phyloP scores from a whole-genome alignment of 73 alveolate species.

The Stentor roeselii region DNA sequence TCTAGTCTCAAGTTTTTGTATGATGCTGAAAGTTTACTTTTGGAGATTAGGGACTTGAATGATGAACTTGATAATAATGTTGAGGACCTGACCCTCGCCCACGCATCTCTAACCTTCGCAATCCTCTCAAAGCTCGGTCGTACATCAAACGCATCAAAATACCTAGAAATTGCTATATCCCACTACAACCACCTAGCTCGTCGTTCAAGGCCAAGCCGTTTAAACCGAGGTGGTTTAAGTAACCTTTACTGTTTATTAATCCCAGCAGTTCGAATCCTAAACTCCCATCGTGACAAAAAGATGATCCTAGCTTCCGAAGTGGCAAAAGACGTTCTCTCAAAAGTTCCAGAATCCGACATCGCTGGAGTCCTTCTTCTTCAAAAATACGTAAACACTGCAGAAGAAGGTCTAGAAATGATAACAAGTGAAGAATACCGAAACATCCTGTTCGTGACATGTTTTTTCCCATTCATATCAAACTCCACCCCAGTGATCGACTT shows the following conservation, averaged over 20 bases:
- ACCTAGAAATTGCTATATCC: neutral
- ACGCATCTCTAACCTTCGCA: neutral
- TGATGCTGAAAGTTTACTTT: constrained; percentile 11
- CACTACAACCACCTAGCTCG: neutral
- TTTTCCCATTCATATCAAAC: constrained; percentile 10
- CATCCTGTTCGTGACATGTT: neutral
- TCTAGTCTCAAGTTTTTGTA: neutral
- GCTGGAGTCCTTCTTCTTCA: neutral
- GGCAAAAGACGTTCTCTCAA: neutral
- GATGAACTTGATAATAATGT: neutral
- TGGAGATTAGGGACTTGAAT: neutral
- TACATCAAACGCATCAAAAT: neutral
- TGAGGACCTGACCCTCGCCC: constrained; percentile 9
- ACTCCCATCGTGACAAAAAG: neutral
- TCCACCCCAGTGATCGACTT: constrained; percentile 10
- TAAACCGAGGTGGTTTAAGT: neutral
- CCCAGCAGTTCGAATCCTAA: neutral
- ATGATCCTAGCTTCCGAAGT: neutral
- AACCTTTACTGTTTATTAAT: neutral
- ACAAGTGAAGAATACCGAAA: neutral
- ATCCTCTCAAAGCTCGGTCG: neutral
- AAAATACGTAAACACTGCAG: neutral
- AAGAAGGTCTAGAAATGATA: neutral
- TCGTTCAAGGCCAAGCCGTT: neutral
- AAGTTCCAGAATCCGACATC: neutral